Conservation (phyloP, 371 early-diverging fungal species). For the Apophysomyces variabilis region DNA sequence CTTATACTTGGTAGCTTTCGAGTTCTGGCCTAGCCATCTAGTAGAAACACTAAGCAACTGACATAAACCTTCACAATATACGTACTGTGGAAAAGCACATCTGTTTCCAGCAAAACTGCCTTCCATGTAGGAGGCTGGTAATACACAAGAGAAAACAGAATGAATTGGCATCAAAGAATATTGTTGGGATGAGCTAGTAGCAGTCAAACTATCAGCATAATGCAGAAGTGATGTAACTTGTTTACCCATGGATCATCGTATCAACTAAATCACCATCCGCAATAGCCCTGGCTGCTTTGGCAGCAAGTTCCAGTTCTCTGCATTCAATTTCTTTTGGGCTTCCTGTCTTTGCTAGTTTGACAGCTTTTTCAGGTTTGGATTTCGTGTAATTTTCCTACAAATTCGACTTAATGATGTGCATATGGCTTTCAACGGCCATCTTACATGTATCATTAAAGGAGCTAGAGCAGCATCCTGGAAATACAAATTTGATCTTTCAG, state of each 20-base stretch:
- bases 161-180: slow-evolving; percentile 95
- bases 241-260: slow-evolving; percentile 77
- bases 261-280: slow-evolving; percentile 90
- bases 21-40: slow-evolving; percentile 95
- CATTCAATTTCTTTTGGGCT: slow-evolving; percentile 26
- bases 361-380: slow-evolving; percentile 31
- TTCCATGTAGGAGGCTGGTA: slow-evolving; percentile 83
- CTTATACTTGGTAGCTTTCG: slow-evolving; percentile 75
- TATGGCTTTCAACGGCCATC: neutral
- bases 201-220: neutral
- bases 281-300: slow-evolving; percentile 92
- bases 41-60: neutral
- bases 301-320: slow-evolving; percentile 60
- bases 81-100: slow-evolving; percentile 56
- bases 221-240: slow-evolving; percentile 5
- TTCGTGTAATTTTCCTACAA: slow-evolving; percentile 59
- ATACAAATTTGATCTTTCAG: slow-evolving; percentile 90
- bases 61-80: neutral
- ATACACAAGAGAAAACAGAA: slow-evolving; percentile 87
- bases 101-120: slow-evolving; percentile 51
- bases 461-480: slow-evolving; percentile 93
- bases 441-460: slow-evolving; percentile 93
- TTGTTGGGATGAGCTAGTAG: slow-evolving; percentile 66
- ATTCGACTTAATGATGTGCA: neutral
- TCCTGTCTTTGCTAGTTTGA: slow-evolving; percentile 12